These are phyloP conservation scores for Acacia confusa DNA, from an alignment of 306 rosid species.

Conservation along the genomic window DNA sequence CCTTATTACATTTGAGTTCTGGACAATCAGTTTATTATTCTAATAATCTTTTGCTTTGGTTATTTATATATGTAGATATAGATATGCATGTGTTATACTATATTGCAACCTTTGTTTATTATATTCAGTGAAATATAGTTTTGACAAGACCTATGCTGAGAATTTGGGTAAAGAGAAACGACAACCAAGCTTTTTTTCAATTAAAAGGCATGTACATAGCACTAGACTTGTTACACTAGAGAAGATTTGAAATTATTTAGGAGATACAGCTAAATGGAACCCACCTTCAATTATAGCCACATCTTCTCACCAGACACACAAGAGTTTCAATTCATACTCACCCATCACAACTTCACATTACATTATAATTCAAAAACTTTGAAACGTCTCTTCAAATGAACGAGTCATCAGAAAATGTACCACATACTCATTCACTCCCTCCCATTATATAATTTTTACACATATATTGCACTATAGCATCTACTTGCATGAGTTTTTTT, in stretches of 20 bases:
- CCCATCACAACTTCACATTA: background rate
- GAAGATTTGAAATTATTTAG: background rate
- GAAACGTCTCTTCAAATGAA: background rate
- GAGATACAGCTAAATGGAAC: background rate
- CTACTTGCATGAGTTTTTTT: background rate
- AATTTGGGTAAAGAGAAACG: background rate
- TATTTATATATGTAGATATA: background rate
- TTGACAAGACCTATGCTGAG: background rate
- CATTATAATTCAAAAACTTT: background rate
- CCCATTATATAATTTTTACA: background rate
- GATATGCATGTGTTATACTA: background rate
- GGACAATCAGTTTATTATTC: background rate
- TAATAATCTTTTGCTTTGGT: background rate
- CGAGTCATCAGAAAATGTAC: background rate
- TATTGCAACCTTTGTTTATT: background rate
- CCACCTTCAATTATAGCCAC: background rate
- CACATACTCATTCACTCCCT: background rate
- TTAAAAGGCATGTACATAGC: background rate
- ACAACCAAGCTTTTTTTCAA: background rate
- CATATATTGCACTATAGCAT: background rate
- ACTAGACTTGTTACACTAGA: background rate
- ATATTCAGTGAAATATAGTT: background rate
- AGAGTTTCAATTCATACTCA: background rate
- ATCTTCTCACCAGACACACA: background rate
- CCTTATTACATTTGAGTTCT: background rate